A percentile compares a stretch with the other conserved stretches of the same genome.
These are phyloP conservation scores for Cucurbita argyrosperma DNA, from an alignment of 306 rosid species.

Conservation along the genomic window DNA sequence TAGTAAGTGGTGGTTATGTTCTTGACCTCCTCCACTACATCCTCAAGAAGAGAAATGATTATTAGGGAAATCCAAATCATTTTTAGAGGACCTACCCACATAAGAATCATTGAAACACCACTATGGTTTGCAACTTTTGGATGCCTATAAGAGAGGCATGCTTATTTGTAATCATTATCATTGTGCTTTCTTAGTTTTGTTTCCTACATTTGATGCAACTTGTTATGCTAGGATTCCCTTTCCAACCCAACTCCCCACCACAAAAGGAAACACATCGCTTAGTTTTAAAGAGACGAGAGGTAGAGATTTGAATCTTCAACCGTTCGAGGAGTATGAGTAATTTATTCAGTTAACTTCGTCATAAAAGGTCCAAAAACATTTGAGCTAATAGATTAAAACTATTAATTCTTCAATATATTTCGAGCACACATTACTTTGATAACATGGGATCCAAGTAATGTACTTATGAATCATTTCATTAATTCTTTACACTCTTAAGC, in stretches of 20 bases:
- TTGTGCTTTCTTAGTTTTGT: not conserved
- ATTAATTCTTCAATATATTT: not conserved
- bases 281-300: not conserved
- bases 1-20: not conserved
- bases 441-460: not conserved
- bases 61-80: not conserved
- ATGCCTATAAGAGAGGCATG: not conserved
- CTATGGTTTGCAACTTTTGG: not conserved
- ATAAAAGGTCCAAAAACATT: not conserved
- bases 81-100: not conserved
- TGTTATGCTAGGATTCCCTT: not conserved
- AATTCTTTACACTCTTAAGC: not conserved
- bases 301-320: not conserved
- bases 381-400: not conserved
- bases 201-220: not conserved
- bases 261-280: no score
- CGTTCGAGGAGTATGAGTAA: not conserved
- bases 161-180: constrained; percentile 3
- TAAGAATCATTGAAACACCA: not conserved
- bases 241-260: not conserved
- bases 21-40: not conserved
- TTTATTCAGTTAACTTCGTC: not conserved
- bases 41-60: not conserved
- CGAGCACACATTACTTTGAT: not conserved
- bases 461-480: no score